Percentiles rank a stretch among this genome's conserved stretches.
These are phyloP conservation scores for Lentinula sp. DNA, from an alignment of 768 basidiomycete genomes.

Conservation along the genomic window DNA sequence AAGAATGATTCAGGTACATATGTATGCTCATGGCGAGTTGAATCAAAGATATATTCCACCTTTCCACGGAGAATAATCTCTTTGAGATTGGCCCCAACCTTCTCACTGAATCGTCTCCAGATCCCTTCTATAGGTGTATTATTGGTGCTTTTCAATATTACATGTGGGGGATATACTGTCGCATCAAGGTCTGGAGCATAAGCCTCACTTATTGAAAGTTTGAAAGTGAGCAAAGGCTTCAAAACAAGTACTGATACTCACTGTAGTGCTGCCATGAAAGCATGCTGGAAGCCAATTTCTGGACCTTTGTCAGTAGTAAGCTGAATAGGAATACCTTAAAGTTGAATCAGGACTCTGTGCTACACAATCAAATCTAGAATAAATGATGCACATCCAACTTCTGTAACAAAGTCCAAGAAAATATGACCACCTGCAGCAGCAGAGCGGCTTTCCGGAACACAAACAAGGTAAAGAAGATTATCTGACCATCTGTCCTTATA, in stretches of 20 bases:
- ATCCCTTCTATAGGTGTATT: slow-evolving; percentile 15
- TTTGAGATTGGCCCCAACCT: slow-evolving; percentile 11
- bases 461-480: too few species aligned
- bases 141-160: slow-evolving; percentile 9
- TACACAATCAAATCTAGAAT: too few species aligned
- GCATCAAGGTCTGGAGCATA: slow-evolving; percentile 12
- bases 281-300: background rate
- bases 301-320: background rate
- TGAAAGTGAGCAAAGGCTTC: background rate
- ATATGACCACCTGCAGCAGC: too few species aligned
- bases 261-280: background rate
- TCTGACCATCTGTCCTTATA: too few species aligned
- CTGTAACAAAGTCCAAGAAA: too few species aligned
- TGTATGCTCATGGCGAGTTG: too few species aligned
- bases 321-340: background rate
- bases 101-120: slow-evolving; percentile 13
- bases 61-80: slow-evolving; percentile 9
- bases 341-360: too few species aligned
- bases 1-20: too few species aligned
- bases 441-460: too few species aligned
- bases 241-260: background rate
- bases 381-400: too few species aligned
- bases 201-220: background rate
- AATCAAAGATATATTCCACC: background rate
- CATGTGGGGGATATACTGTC: slow-evolving; percentile 6